Conservation (phyloP, 106 monocot genomes). For the Apostasia shenzhenica region DNA sequence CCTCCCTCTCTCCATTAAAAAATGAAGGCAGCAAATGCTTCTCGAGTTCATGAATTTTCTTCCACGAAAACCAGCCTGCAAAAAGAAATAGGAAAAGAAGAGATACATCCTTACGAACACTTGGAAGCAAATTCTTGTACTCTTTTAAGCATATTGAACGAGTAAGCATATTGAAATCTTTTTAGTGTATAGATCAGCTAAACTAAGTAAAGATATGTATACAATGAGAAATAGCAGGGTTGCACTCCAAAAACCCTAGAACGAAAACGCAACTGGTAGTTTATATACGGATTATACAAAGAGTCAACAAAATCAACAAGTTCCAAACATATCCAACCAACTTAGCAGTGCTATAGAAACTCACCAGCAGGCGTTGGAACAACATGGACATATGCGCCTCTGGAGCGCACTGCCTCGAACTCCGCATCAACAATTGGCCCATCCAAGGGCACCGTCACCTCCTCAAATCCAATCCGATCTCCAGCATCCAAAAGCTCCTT, state of each 20-base stretch:
- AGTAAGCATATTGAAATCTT: no score
- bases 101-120: neutral
- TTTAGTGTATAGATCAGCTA: neutral
- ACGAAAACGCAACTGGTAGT: no score
- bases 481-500: neutral
- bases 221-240: neutral
- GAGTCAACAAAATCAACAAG: neutral
- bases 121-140: neutral
- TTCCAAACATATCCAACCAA: neutral
- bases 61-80: slow-evolving; percentile 96
- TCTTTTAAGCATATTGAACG: neutral
- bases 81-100: slow-evolving; percentile 4
- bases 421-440: slow-evolving; percentile 52
- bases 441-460: slow-evolving; percentile 19
- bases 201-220: neutral
- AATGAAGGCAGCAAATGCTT: slow-evolving; percentile 69
- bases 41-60: slow-evolving; percentile 66
- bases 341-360: neutral
- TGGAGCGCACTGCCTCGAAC: slow-evolving; percentile 68
- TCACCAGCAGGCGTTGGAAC: slow-evolving; percentile 84
- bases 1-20: slow-evolving; percentile 81
- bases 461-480: slow-evolving; percentile 19
- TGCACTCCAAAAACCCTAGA: neutral
- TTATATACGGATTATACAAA: neutral
- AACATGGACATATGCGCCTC: slow-evolving; percentile 57